Conservation (phyloP, 805 yeast genomes). For the Zygosaccharomyces lentus region DNA sequence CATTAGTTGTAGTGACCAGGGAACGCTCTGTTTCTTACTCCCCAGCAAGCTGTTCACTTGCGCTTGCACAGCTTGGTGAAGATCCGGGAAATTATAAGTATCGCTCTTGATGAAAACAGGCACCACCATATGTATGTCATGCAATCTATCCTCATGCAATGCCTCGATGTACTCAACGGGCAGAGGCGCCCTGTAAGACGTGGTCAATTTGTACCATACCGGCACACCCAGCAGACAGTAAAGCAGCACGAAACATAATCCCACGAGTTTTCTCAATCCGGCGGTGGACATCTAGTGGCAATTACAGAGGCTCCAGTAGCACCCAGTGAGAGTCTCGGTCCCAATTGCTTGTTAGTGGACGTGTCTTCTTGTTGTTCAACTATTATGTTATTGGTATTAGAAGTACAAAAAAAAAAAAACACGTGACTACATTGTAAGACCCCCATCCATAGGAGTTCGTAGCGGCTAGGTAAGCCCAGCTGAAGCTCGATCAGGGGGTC, state of each 20-base stretch:
- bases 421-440: background rate
- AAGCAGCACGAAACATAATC: constrained; percentile 23
- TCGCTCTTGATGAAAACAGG: constrained; percentile 42
- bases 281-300: background rate
- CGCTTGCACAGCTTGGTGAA: constrained; percentile 50
- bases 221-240: constrained; percentile 40
- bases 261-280: constrained; percentile 22
- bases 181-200: constrained; percentile 40
- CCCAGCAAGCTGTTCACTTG: constrained; percentile 43
- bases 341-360: background rate
- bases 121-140: constrained; percentile 42
- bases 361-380: background rate
- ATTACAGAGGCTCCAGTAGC: background rate
- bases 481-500: too few relatives aligned
- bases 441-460: too few relatives aligned
- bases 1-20: constrained; percentile 35
- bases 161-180: constrained; percentile 37
- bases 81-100: constrained; percentile 60
- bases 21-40: constrained; percentile 29
- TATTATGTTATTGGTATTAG: too few relatives aligned
- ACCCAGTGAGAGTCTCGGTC: background rate
- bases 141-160: constrained; percentile 37
- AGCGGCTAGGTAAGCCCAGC: too few relatives aligned
- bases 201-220: constrained; percentile 41
- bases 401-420: too few relatives aligned